Evolutionary conservation across 2,329 filamentous ascomycete species (phyloP).

Genomic region (Clonostachys byssicola): DNA sequence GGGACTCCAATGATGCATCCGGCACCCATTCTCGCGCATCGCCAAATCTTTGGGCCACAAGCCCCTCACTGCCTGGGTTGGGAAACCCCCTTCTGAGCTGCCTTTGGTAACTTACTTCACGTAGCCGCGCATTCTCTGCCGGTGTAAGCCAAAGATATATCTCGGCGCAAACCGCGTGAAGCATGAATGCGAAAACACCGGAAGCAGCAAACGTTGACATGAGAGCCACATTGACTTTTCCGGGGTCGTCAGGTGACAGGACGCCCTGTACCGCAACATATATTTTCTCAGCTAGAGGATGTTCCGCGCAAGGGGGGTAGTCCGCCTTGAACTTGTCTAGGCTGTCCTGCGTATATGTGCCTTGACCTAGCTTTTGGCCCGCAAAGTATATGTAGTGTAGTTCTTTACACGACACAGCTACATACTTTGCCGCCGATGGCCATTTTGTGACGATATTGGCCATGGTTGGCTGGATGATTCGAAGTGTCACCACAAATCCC

Average conservation of each 20-base stretch:
- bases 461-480: constrained; percentile 1
- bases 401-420: background rate
- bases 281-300: background rate
- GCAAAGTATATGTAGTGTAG: constrained; percentile 2
- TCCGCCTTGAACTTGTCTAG: background rate
- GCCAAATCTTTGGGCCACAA: background rate
- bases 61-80: background rate
- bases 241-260: background rate
- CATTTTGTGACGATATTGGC: background rate
- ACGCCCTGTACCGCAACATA: background rate
- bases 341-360: background rate
- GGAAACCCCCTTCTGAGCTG: background rate
- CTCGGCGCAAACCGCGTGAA: constrained; percentile 1
- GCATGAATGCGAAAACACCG: background rate
- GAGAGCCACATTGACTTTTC: background rate
- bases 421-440: background rate
- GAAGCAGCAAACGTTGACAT: background rate
- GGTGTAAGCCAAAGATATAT: background rate
- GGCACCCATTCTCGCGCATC: background rate
- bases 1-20: background rate
- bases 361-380: background rate
- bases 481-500: constrained; percentile 6
- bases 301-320: constrained; percentile 1
- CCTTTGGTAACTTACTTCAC: background rate
- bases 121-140: background rate